Evolutionary conservation across 2,329 filamentous ascomycete species (phyloP).

Genomic region (Aspergillus bombycis): DNA sequence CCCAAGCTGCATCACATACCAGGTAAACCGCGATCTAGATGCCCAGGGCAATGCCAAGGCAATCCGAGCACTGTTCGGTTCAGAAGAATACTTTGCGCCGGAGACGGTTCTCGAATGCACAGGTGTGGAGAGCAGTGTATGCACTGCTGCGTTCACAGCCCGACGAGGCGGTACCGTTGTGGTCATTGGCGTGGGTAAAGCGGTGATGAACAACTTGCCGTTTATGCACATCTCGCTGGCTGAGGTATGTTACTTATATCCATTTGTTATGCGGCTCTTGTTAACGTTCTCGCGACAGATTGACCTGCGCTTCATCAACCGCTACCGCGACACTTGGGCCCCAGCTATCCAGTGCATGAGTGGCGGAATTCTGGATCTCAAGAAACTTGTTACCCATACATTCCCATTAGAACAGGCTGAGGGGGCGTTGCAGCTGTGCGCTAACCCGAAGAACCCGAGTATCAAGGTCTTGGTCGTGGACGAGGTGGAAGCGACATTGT

Average conservation of each 20-base stretch:
- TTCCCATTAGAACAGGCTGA: conserved; percentile 65
- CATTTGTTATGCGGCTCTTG: background rate
- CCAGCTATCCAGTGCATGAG: conserved; percentile 64
- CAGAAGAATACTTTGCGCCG: conserved; percentile 60
- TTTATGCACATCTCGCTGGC: conserved; percentile 68
- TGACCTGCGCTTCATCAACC: conserved; percentile 70
- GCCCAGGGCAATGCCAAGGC: conserved; percentile 55
- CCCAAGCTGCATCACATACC: conserved; percentile 58
- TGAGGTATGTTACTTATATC: conserved; percentile 41
- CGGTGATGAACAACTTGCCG: conserved; percentile 66
- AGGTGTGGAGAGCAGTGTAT: conserved; percentile 65
- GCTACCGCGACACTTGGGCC: conserved; percentile 72
- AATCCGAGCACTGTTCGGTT: conserved; percentile 59
- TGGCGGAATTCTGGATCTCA: conserved; percentile 63
- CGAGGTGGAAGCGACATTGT: conserved; percentile 37
- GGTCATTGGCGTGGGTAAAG: conserved; percentile 66
- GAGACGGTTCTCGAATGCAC: conserved; percentile 67
- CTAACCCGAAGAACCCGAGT: conserved; percentile 56
- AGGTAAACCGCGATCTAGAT: conserved; percentile 51
- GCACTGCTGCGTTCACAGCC: conserved; percentile 60
- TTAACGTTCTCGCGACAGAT: conserved; percentile 50
- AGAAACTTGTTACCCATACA: conserved; percentile 64
- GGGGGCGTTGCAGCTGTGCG: conserved; percentile 59
- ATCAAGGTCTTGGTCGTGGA: conserved; percentile 67
- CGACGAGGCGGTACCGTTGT: conserved; percentile 63